phyloP scores from a whole-genome alignment of 2,329 filamentous ascomycete genomes.

The Apiospora hydei region DNA sequence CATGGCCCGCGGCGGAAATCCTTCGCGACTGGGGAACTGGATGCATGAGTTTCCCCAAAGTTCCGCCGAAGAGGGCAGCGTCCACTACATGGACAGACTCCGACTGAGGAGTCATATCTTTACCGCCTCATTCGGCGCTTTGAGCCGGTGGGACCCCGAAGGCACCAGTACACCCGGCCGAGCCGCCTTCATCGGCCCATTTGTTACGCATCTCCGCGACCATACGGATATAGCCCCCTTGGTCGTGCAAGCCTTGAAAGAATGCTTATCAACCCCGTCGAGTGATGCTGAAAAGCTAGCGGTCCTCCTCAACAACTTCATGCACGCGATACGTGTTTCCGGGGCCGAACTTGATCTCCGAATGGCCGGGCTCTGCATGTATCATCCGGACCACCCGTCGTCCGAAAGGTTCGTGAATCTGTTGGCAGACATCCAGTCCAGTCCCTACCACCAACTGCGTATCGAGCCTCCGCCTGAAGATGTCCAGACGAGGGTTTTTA shows the following conservation, averaged over 20 bases:
- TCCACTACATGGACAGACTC: background rate
- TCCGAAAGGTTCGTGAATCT: background rate
- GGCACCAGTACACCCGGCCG: background rate
- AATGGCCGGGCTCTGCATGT: background rate
- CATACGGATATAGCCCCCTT: background rate
- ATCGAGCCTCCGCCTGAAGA: background rate
- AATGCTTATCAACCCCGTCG: background rate
- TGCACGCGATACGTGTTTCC: accelerated
- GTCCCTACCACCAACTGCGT: background rate
- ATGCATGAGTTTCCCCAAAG: background rate
- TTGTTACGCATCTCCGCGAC: no score
- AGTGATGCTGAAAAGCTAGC: background rate
- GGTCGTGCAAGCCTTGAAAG: background rate
- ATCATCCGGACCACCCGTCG: background rate
- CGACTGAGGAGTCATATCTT: background rate
- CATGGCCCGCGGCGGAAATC: background rate
- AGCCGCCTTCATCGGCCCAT: background rate
- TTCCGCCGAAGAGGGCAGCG: background rate
- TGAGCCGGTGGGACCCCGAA: background rate
- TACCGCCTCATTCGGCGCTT: background rate
- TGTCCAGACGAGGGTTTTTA: no score
- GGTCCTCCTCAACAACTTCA: background rate
- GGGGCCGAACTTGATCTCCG: background rate
- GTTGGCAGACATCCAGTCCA: background rate
- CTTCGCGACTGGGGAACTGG: background rate